Evolutionary conservation across 225 moss, liverwort and hornwort genomes (phyloP).

Genomic region (Anthoceros angustus): DNA sequence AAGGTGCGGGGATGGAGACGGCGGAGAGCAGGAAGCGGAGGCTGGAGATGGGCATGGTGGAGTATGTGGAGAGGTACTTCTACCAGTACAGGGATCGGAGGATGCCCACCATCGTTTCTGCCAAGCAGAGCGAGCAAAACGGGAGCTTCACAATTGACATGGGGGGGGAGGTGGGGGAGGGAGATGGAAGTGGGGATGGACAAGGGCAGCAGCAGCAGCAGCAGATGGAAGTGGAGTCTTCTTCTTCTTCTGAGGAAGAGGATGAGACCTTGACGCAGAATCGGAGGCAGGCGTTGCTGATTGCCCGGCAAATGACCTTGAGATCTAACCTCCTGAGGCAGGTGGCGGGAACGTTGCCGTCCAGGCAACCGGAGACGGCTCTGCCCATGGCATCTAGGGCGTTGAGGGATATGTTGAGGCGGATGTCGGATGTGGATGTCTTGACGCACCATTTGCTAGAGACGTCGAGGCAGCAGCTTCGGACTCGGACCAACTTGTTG

Average conservation of each 20-base stretch:
- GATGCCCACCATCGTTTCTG: background rate
- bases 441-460: background rate
- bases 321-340: background rate
- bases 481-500: background rate
- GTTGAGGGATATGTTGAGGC: background rate
- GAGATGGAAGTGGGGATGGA: background rate
- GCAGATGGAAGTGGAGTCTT: background rate
- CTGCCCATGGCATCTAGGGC: background rate
- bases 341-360: background rate
- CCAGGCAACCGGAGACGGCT: background rate
- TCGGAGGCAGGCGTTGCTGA: background rate
- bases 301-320: background rate
- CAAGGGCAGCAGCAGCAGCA: background rate
- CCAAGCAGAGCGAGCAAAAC: background rate
- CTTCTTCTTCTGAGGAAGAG: background rate
- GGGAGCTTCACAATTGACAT: background rate
- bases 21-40: background rate
- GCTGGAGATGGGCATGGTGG: background rate
- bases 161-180: background rate
- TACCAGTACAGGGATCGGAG: constrained; percentile 4
- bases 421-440: background rate
- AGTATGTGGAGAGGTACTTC: constrained; percentile 1
- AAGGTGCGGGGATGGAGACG: background rate
- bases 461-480: background rate
- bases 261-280: background rate